Conservation (phyloP, 1,284 basidiomycete species). For the Moesziomyces antarcticus region DNA sequence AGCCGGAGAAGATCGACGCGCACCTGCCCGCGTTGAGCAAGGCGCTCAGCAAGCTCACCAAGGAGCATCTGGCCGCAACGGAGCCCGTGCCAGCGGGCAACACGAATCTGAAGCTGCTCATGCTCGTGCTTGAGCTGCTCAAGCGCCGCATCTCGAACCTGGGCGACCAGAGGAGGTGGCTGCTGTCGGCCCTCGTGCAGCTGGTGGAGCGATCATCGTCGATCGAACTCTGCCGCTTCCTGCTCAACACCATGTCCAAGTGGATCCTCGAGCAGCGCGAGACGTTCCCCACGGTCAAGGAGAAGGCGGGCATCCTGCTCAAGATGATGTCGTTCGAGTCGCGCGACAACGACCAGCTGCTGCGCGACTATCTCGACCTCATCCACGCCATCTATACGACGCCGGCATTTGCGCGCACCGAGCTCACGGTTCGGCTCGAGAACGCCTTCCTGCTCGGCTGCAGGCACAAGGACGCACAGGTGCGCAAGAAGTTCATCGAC, state of each 20-base stretch:
- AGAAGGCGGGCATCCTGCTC: slow-evolving; percentile 88
- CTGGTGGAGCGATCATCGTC: slow-evolving; percentile 94
- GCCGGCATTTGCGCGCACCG: slow-evolving; percentile 84
- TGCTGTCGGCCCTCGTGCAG: slow-evolving; percentile 79
- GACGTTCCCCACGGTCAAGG: slow-evolving; percentile 84
- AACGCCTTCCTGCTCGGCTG: slow-evolving; percentile 93
- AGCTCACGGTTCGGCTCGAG: slow-evolving; percentile 92
- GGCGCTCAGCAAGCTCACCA: slow-evolving; percentile 84
- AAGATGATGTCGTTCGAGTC: slow-evolving; percentile 90
- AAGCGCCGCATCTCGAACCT: slow-evolving; percentile 71
- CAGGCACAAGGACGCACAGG: slow-evolving; percentile 80
- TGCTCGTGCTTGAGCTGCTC: slow-evolving; percentile 72
- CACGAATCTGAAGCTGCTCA: slow-evolving; percentile 70
- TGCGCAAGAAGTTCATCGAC: slow-evolving; percentile 89
- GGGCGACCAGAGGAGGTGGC: slow-evolving; percentile 74
- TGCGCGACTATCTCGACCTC: slow-evolving; percentile 86
- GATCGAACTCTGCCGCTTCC: slow-evolving; percentile 80
- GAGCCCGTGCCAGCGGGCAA: slow-evolving; percentile 49
- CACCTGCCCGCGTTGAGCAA: slow-evolving; percentile 84
- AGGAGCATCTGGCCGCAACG: slow-evolving; percentile 81
- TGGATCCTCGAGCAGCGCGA: slow-evolving; percentile 79
- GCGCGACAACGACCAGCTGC: slow-evolving; percentile 77
- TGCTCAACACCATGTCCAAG: slow-evolving; percentile 85
- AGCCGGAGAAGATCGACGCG: slow-evolving; percentile 82
- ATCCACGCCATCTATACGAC: slow-evolving; percentile 96